Evolutionary conservation across 2,329 filamentous ascomycete genomes (phyloP).

Genomic region (Claviceps capensis): DNA sequence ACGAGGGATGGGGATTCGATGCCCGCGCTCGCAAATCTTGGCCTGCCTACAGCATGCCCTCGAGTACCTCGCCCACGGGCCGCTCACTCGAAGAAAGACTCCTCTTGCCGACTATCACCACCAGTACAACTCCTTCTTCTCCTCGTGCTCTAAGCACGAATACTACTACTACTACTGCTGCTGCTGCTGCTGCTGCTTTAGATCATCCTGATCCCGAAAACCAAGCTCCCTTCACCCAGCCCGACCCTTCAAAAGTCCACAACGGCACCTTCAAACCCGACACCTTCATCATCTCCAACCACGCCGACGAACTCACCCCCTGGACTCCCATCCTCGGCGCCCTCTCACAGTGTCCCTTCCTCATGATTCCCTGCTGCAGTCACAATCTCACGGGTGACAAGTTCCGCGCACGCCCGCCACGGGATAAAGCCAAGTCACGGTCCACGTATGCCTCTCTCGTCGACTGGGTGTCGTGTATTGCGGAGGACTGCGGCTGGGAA

Average conservation of each 20-base stretch:
- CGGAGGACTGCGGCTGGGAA: slow-evolving; percentile 57
- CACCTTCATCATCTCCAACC: slow-evolving; percentile 93
- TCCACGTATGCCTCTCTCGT: slow-evolving; percentile 79
- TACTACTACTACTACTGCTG: too few relatives aligned
- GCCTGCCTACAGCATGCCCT: slow-evolving; percentile 46
- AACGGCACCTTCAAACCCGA: slow-evolving; percentile 54
- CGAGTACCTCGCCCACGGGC: slow-evolving; percentile 14
- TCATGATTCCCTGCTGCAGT: slow-evolving; percentile 92
- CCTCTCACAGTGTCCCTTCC: slow-evolving; percentile 64
- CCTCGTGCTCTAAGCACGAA: too few relatives aligned
- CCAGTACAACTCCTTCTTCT: slow-evolving; percentile 3
- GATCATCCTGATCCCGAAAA: too few relatives aligned
- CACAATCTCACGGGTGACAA: slow-evolving; percentile 65
- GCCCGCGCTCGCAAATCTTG: slow-evolving; percentile 77
- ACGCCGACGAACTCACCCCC: slow-evolving; percentile 87
- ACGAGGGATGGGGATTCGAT: slow-evolving; percentile 80
- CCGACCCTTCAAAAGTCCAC: slow-evolving; percentile 22
- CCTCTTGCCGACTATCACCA: slow-evolving; percentile 31
- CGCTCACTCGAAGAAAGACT: slow-evolving; percentile 31
- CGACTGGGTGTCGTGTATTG: slow-evolving; percentile 59
- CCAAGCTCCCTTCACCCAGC: neutral
- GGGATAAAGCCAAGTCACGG: slow-evolving; percentile 32
- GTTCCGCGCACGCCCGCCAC: slow-evolving; percentile 53
- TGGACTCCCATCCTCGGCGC: slow-evolving; percentile 88
- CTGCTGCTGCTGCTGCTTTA: too few relatives aligned